A percentile compares a stretch with the other conserved stretches of the same genome.
Evolutionary conservation across 257 asterid species (phyloP).

Genomic region (Solanum chmielewskii): DNA sequence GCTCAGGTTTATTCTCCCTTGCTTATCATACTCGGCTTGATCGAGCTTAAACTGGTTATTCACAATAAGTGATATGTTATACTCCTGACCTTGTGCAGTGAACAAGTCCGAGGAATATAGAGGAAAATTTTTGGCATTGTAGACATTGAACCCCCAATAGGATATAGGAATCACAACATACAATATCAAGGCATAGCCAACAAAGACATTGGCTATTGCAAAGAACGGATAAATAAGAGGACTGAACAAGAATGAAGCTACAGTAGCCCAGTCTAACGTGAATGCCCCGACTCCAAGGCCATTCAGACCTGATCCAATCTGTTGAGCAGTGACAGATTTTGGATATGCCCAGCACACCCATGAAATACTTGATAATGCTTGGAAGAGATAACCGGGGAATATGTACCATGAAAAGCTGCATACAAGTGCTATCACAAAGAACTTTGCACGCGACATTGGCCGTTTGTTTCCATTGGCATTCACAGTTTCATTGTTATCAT

Average conservation of each 20-base stretch:
- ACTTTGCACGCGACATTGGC: constrained; percentile 41
- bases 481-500: constrained; percentile 3
- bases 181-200: constrained; percentile 38
- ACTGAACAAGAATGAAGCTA: constrained; percentile 63
- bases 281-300: constrained; percentile 67
- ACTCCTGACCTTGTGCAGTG: constrained; percentile 37
- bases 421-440: constrained; percentile 46
- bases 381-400: constrained; percentile 58
- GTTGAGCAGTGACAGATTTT: constrained; percentile 66
- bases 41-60: constrained; percentile 36
- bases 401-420: constrained; percentile 67
- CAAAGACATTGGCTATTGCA: constrained; percentile 58
- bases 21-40: constrained; percentile 28
- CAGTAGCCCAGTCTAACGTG: constrained; percentile 62
- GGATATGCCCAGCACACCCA: constrained; percentile 85
- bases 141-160: constrained; percentile 67
- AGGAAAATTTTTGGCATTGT: constrained; percentile 48
- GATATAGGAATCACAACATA: constrained; percentile 54
- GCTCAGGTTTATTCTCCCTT: constrained; percentile 54
- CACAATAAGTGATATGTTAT: constrained; percentile 40
- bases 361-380: constrained; percentile 50
- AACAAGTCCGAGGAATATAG: constrained; percentile 46
- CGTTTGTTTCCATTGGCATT: not conserved
- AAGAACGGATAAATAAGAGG: constrained; percentile 70
- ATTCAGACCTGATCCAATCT: constrained; percentile 57